Percentiles rank a stretch among this genome's conserved stretches.
Conservation (phyloP, 768 basidiomycete species). For the Cyclocybe aegerita region DNA sequence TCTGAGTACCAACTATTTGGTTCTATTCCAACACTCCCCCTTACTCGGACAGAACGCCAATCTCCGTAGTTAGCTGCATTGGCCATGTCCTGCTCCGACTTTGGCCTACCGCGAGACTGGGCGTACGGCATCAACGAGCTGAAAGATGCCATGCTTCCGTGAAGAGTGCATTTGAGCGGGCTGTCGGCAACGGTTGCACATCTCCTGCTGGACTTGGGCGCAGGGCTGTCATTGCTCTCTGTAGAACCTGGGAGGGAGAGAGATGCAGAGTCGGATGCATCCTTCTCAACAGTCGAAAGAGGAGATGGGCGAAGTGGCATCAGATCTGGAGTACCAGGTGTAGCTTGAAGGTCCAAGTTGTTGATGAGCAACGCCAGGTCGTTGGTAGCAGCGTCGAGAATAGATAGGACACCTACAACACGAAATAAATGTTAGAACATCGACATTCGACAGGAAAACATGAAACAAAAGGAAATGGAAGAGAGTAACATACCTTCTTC, state of each 20-base stretch:
- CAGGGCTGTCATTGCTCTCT: slow-evolving; percentile 25
- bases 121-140: slow-evolving; percentile 28
- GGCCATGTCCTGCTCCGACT: slow-evolving; percentile 5
- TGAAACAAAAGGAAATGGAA: neutral
- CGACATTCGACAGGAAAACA: neutral
- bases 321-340: slow-evolving; percentile 54
- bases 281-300: slow-evolving; percentile 12
- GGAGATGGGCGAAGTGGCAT: slow-evolving; percentile 43
- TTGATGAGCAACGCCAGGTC: slow-evolving; percentile 79
- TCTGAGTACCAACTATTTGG: too few species aligned
- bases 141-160: slow-evolving; percentile 38
- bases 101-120: slow-evolving; percentile 18
- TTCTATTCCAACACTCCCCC: too few species aligned
- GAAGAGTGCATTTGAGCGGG: slow-evolving; percentile 34
- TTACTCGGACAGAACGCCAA: too few species aligned
- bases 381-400: slow-evolving; percentile 78
- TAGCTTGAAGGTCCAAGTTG: slow-evolving; percentile 76
- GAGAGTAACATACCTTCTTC: slow-evolving; percentile 45
- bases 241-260: slow-evolving; percentile 13
- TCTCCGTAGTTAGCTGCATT: slow-evolving; percentile 11
- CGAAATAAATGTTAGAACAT: neutral
- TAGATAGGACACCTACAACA: slow-evolving; percentile 55
- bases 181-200: slow-evolving; percentile 27
- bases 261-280: slow-evolving; percentile 10
- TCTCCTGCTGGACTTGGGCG: slow-evolving; percentile 21